These are phyloP conservation scores for Fusarium paranaense DNA, from an alignment of 2,329 filamentous ascomycete species.

Conservation along the genomic window DNA sequence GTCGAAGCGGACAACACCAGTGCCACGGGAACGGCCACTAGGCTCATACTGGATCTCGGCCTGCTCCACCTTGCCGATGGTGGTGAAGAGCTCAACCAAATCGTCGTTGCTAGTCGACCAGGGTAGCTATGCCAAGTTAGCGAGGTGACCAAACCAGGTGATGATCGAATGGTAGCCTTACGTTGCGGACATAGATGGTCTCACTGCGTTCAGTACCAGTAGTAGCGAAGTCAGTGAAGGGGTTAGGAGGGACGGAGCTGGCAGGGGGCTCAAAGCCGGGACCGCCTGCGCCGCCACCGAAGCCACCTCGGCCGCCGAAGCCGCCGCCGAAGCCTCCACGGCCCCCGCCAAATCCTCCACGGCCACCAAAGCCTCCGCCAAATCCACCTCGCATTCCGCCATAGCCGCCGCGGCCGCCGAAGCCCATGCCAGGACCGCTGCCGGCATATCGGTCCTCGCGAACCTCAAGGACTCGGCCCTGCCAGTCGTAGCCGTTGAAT, in stretches of 20 bases:
- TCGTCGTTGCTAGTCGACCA: conserved; percentile 99
- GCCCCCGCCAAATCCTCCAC: conserved; percentile 62
- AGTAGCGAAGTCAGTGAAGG: conserved; percentile 93
- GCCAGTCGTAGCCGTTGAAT: conserved; percentile 99
- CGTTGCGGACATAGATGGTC: conserved; percentile 95
- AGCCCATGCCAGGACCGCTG: conserved; percentile 64
- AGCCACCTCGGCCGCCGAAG: conserved; percentile 59
- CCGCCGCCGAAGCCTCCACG: conserved; percentile 54
- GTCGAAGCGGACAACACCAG: conserved; percentile 96
- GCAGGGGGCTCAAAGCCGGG: conserved; percentile 60
- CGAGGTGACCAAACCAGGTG: background rate
- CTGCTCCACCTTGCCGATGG: conserved; percentile 96
- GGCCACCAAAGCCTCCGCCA: conserved; percentile 66
- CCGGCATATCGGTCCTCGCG: conserved; percentile 95
- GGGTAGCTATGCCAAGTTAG: conserved; percentile 73
- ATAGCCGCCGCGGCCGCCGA: conserved; percentile 69
- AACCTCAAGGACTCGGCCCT: conserved; percentile 91
- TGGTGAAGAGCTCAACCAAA: conserved; percentile 94
- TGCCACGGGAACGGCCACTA: conserved; percentile 93
- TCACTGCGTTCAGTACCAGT: conserved; percentile 85
- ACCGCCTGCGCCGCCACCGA: conserved; percentile 58
- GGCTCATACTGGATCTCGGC: conserved; percentile 99
- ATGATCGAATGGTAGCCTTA: conserved; percentile 62
- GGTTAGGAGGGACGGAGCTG: conserved; percentile 75
- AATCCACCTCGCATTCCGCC: conserved; percentile 70